Conservation (phyloP, 2,329 filamentous ascomycete species). For the Ceratocystis colombiana region DNA sequence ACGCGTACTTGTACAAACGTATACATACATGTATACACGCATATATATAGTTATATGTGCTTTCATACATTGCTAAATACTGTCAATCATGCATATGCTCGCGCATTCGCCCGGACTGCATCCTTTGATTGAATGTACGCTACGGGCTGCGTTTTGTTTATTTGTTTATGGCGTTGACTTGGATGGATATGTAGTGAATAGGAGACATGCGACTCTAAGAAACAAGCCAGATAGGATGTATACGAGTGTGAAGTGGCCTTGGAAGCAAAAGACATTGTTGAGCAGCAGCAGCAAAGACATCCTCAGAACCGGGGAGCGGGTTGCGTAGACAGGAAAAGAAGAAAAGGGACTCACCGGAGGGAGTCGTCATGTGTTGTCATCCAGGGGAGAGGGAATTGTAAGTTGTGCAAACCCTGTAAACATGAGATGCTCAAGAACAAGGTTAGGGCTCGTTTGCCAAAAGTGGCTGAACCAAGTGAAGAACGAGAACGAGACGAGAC, state of each 20-base stretch:
- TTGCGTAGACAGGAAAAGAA: too few relatives aligned
- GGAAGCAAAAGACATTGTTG: too few relatives aligned
- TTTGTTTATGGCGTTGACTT: neutral
- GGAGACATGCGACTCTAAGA: conserved; percentile 4
- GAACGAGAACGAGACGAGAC: neutral
- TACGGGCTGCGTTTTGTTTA: neutral
- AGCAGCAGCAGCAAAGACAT: neutral
- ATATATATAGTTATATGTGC: too few relatives aligned
- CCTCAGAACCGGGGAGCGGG: neutral
- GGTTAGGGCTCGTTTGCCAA: neutral
- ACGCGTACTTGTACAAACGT: too few relatives aligned
- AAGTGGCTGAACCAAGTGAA: conserved; percentile 1
- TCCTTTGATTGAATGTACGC: neutral
- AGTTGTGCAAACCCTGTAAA: neutral
- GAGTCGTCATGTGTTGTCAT: too few relatives aligned
- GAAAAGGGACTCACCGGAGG: too few relatives aligned
- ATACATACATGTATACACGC: too few relatives aligned
- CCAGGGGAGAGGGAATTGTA: too few relatives aligned
- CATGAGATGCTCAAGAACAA: neutral
- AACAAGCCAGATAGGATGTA: neutral
- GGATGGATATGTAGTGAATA: neutral
- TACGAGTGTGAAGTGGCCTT: too few relatives aligned
- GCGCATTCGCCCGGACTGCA: too few relatives aligned
- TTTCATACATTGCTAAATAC: too few relatives aligned
- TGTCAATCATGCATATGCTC: too few relatives aligned